Percentiles rank a stretch among this genome's conserved stretches.
Conservation (phyloP, 345 rosid species). For the Passiflora organensis region DNA sequence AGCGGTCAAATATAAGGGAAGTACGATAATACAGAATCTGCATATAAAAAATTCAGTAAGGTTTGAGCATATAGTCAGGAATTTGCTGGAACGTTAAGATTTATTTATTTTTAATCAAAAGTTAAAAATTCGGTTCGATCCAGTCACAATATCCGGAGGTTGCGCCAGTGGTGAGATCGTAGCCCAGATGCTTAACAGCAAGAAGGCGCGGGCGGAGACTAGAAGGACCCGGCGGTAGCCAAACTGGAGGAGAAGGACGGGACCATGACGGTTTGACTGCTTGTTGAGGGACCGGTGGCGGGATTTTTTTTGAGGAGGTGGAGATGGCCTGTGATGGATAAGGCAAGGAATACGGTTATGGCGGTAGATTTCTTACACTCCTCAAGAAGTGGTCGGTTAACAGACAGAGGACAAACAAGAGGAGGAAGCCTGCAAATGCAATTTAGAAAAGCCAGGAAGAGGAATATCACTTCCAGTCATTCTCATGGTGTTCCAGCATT, state of each 20-base stretch:
- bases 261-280: constrained; percentile 1
- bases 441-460: too few species aligned
- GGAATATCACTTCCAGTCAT: too few species aligned
- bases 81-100: too few species aligned
- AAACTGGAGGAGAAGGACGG: constrained; percentile 2
- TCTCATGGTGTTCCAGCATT: constrained; percentile 14
- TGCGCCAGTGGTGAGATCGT: background rate
- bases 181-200: background rate
- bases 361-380: constrained; percentile 13
- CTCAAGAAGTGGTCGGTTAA: constrained; percentile 1
- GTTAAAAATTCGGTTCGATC: too few species aligned
- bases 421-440: too few species aligned
- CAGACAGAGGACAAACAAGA: background rate
- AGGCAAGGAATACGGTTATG: background rate
- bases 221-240: constrained; percentile 6
- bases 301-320: constrained; percentile 9
- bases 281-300: constrained; percentile 12
- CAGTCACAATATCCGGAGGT: too few species aligned
- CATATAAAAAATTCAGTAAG: too few species aligned
- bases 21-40: too few species aligned
- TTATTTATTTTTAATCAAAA: too few species aligned
- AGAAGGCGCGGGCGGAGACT: background rate
- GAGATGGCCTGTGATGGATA: constrained; percentile 13
- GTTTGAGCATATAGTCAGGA: too few species aligned
- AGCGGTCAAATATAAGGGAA: too few species aligned